A percentile compares a stretch with the other conserved stretches of the same genome.
Evolutionary conservation across 2,329 filamentous ascomycete genomes (phyloP).

Genomic region (Alternaria arborescens): DNA sequence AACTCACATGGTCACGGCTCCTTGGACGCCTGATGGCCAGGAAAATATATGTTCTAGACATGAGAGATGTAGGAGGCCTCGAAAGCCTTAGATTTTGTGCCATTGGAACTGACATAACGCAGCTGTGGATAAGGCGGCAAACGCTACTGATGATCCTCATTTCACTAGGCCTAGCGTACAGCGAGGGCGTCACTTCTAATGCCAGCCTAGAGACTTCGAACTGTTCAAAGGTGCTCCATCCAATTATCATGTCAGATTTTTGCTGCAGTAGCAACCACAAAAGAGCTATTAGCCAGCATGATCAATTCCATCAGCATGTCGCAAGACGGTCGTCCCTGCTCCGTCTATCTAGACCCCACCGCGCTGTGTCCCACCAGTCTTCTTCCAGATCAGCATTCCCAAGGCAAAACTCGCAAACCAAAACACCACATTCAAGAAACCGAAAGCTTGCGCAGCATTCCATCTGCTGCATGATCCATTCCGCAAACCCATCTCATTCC

Average conservation of each 20-base stretch:
- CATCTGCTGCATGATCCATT: conserved; percentile 68
- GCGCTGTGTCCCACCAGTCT: background rate
- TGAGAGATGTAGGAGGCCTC: background rate
- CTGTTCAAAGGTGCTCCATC: too few species aligned
- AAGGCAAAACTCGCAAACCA: conserved; percentile 67
- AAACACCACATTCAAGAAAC: conserved; percentile 73
- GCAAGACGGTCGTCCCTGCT: background rate
- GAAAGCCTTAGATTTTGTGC: background rate
- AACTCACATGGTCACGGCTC: background rate
- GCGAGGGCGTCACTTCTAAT: too few species aligned
- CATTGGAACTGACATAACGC: background rate
- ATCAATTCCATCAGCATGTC: background rate
- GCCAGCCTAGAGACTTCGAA: too few species aligned
- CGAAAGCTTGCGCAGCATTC: conserved; percentile 75
- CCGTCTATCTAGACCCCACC: background rate
- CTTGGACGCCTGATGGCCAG: background rate
- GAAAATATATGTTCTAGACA: background rate
- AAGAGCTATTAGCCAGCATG: background rate
- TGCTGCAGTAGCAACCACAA: background rate
- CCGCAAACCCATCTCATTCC: conserved; percentile 59
- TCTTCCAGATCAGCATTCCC: conserved; percentile 17
- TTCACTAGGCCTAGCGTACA: too few species aligned
- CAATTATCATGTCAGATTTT: background rate
- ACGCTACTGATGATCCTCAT: too few species aligned
- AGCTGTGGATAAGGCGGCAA: background rate